Conservation (phyloP, 176 grass and related monocot genomes). For the Saccharum officinarum region DNA sequence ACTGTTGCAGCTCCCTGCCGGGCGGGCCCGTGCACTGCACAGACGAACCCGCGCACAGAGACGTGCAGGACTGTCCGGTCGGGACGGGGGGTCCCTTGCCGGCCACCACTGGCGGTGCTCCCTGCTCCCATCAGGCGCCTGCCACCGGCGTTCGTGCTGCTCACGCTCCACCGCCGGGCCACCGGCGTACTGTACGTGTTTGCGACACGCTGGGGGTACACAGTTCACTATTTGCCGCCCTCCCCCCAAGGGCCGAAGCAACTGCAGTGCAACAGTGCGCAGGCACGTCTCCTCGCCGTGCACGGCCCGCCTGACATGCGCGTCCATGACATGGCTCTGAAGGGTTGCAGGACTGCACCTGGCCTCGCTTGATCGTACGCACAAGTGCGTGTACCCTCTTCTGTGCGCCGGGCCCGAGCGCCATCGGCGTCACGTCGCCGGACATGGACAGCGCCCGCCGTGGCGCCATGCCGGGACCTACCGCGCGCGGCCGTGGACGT, state of each 20-base stretch:
- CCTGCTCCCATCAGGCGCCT: neutral
- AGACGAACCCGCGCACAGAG: neutral
- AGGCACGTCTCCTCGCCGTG: neutral
- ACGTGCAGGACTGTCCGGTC: neutral
- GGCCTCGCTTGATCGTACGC: neutral
- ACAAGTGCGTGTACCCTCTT: neutral
- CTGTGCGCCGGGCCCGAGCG: neutral
- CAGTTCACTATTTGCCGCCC: neutral
- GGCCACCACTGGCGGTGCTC: neutral
- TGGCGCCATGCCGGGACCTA: neutral
- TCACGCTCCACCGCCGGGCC: neutral
- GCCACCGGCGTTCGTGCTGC: neutral
- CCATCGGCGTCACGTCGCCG: neutral
- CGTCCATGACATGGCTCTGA: neutral
- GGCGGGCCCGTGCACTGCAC: neutral
- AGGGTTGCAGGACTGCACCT: neutral
- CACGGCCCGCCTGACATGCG: neutral
- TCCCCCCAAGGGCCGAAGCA: neutral
- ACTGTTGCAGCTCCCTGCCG: neutral
- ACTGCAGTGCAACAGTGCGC: slow-evolving; percentile 17
- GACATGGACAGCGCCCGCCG: neutral
- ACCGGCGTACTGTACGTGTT: neutral
- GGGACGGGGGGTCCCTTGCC: neutral
- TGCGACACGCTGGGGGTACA: neutral
- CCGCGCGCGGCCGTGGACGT: neutral